Conservation (phyloP, 2,329 filamentous ascomycete species). For the Aspergillus jensenii region DNA sequence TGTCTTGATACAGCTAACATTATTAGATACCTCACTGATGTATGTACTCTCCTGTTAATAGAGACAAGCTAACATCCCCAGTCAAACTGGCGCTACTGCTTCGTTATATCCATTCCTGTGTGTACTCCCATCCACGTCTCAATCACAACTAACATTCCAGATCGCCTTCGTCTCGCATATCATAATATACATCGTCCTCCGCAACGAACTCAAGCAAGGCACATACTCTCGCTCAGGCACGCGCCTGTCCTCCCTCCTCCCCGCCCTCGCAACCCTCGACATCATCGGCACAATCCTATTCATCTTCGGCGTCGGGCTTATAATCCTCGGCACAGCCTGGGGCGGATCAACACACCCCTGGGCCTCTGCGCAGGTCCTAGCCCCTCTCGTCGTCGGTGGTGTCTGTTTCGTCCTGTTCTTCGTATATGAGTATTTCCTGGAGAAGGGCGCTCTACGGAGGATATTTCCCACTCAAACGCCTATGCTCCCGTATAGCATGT, state of each 20-base stretch:
- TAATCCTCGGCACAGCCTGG: slow-evolving; percentile 59
- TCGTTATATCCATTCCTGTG: slow-evolving; percentile 63
- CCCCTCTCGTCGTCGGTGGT: slow-evolving; percentile 49
- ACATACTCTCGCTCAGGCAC: slow-evolving; percentile 41
- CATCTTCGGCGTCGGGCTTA: slow-evolving; percentile 53
- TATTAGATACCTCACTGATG: slow-evolving; percentile 32
- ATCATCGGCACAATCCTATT: slow-evolving; percentile 58
- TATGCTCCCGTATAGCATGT: slow-evolving; percentile 64
- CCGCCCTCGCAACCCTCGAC: slow-evolving; percentile 57
- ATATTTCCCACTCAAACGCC: slow-evolving; percentile 56
- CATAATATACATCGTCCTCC: slow-evolving; percentile 57
- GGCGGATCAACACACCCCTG: slow-evolving; percentile 56
- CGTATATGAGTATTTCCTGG: slow-evolving; percentile 57
- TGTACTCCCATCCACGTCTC: slow-evolving; percentile 21
- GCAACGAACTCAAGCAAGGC: slow-evolving; percentile 58
- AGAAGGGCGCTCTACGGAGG: slow-evolving; percentile 49
- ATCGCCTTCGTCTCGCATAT: slow-evolving; percentile 53
- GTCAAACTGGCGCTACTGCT: slow-evolving; percentile 66
- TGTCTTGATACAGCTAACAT: not conserved
- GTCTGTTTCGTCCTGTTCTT: slow-evolving; percentile 46
- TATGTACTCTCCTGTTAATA: slow-evolving; percentile 12
- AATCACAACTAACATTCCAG: slow-evolving; percentile 27
- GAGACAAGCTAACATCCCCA: slow-evolving; percentile 41
- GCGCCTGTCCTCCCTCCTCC: slow-evolving; percentile 38
- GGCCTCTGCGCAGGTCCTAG: slow-evolving; percentile 51